Percentiles rank a stretch among this genome's conserved stretches.
These are phyloP conservation scores for Lunasporangiospora selenospora DNA, from an alignment of 192 early-diverging fungal genomes.

Conservation along the genomic window DNA sequence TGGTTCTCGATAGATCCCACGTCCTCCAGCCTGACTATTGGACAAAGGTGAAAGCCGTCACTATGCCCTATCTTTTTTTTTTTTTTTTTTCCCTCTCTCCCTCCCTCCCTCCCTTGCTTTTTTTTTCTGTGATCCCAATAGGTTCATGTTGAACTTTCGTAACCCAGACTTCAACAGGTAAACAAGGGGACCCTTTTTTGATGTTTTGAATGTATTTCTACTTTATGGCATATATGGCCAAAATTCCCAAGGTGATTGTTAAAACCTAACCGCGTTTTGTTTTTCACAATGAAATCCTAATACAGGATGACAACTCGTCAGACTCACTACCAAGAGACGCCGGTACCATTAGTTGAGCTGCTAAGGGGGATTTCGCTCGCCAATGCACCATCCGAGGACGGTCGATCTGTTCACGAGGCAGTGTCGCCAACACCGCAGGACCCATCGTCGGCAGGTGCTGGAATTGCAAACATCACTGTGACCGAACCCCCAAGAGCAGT, in stretches of 20 bases:
- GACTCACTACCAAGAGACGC: constrained; percentile 11
- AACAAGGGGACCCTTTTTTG: neutral
- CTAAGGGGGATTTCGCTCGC: constrained; percentile 20
- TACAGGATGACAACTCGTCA: constrained; percentile 16
- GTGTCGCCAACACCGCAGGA: neutral
- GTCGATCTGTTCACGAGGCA: neutral
- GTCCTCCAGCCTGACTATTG: constrained; percentile 19
- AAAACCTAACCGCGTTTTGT: neutral
- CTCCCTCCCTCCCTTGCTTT: neutral
- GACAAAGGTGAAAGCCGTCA: constrained; percentile 14
- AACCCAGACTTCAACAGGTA: constrained; percentile 48
- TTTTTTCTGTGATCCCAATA: no score
- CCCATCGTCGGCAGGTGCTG: neutral
- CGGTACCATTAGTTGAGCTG: constrained; percentile 23
- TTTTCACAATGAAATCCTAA: neutral
- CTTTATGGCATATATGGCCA: no score
- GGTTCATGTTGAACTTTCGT: constrained; percentile 40
- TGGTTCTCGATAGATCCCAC: constrained; percentile 45
- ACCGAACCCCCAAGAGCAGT: neutral
- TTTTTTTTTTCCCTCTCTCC: neutral
- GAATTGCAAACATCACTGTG: neutral
- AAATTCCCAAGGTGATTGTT: no score
- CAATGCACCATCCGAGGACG: constrained; percentile 22
- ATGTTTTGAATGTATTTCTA: no score
- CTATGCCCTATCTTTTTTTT: no score